Conservation (phyloP, 805 yeast species). For the Kluyveromyces starmeri region DNA sequence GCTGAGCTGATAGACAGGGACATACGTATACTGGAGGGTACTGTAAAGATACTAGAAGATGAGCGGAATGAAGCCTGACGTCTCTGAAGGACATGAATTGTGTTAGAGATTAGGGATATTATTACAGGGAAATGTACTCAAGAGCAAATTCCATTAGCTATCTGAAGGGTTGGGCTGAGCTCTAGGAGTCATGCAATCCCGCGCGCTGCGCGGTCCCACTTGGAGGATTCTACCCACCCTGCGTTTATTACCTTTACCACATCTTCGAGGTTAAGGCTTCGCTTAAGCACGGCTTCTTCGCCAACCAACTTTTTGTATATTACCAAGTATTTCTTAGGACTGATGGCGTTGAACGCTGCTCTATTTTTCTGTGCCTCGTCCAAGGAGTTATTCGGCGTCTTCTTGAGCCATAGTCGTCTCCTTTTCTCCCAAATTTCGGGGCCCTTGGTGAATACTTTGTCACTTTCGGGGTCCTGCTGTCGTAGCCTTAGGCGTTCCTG, state of each 20-base stretch:
- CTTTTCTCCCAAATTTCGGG: slow-evolving; percentile 60
- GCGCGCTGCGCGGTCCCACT: slow-evolving; percentile 52
- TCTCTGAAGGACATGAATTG: too few relatives aligned
- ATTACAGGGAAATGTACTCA: too few relatives aligned
- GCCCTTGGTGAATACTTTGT: slow-evolving; percentile 41
- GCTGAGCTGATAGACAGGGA: slow-evolving; percentile 68
- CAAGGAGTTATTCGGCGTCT: slow-evolving; percentile 11
- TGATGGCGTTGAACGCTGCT: slow-evolving; percentile 26
- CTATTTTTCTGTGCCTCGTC: slow-evolving; percentile 16
- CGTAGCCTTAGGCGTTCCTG: slow-evolving; percentile 27
- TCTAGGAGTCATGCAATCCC: slow-evolving; percentile 25
- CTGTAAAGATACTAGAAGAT: slow-evolving; percentile 33
- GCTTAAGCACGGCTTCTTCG: slow-evolving; percentile 56
- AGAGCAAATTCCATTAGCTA: too few relatives aligned
- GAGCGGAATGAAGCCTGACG: slow-evolving; percentile 1
- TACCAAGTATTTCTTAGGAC: slow-evolving; percentile 44
- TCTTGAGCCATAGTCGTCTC: slow-evolving; percentile 56
- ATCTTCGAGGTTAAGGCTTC: slow-evolving; percentile 67
- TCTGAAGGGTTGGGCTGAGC: too few relatives aligned
- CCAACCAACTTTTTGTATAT: slow-evolving; percentile 65
- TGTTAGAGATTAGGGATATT: too few relatives aligned
- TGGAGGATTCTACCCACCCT: slow-evolving; percentile 77
- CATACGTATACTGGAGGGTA: slow-evolving; percentile 57
- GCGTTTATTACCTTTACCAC: slow-evolving; percentile 62
- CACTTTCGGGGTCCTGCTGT: slow-evolving; percentile 23